A percentile compares a stretch with the other conserved stretches of the same genome.
Evolutionary conservation across 179 eudicot species (phyloP).

Genomic region (Spinacia oleracea): DNA sequence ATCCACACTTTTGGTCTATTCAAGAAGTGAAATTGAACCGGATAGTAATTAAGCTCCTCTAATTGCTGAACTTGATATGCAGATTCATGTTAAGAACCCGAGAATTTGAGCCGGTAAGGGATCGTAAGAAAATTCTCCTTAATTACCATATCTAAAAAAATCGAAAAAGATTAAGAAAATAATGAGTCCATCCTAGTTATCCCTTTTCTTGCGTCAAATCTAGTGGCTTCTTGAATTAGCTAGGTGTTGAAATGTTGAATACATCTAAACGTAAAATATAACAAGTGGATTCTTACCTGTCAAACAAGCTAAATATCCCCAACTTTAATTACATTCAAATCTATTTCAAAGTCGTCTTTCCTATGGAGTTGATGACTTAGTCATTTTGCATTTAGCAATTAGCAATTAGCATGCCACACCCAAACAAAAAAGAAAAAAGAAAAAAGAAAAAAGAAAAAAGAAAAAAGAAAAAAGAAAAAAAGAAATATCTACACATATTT

Average conservation of each 20-base stretch:
- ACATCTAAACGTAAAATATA: constrained; percentile 7
- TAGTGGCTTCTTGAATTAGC: constrained; percentile 28
- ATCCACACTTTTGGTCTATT: too few species aligned
- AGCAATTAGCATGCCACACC: neutral
- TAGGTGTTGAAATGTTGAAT: constrained; percentile 22
- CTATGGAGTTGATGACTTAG: constrained; percentile 8
- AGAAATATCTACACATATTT: neutral
- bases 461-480: neutral
- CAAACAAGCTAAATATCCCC: constrained; percentile 25
- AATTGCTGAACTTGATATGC: too few species aligned
- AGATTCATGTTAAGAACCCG: too few species aligned
- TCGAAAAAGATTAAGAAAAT: too few species aligned
- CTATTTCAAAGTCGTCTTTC: constrained; percentile 10
- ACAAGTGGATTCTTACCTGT: constrained; percentile 29
- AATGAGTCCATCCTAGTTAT: too few species aligned
- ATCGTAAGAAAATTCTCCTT: too few species aligned
- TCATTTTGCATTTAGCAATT: neutral
- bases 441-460: too few species aligned
- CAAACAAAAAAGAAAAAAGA: neutral
- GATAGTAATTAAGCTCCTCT: too few species aligned
- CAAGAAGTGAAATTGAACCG: too few species aligned
- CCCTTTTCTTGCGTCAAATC: too few species aligned
- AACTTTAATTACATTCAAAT: constrained; percentile 17
- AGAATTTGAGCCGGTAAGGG: too few species aligned
- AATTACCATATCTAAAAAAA: too few species aligned